phyloP scores from a whole-genome alignment of 208 protist genomes.

The Balamuthia mandrillaris region DNA sequence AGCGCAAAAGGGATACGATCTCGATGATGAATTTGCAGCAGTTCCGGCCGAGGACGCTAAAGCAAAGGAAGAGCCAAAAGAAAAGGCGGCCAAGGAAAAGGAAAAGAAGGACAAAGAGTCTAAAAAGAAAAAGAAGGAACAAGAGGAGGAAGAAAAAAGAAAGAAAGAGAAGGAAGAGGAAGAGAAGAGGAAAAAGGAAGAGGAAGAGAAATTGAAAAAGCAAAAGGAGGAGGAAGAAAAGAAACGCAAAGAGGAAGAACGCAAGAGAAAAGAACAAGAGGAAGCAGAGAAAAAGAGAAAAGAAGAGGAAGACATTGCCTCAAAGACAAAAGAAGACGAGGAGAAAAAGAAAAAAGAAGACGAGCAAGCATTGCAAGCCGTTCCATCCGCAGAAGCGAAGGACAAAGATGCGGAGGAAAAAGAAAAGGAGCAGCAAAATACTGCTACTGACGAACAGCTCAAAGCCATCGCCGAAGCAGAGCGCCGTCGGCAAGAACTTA shows the following conservation, averaged over 20 bases:
- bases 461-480: not conserved
- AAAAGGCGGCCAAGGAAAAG: too few relatives aligned
- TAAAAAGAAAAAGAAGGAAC: too few relatives aligned
- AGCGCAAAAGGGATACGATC: too few relatives aligned
- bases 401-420: not conserved
- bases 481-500: not conserved
- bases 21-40: too few relatives aligned
- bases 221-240: not conserved
- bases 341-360: not conserved
- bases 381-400: not conserved
- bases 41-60: too few relatives aligned
- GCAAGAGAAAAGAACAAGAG: not conserved
- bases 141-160: not conserved
- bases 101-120: too few relatives aligned
- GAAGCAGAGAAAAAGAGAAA: not conserved
- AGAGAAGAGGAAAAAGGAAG: not conserved
- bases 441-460: not conserved
- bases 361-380: not conserved
- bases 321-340: not conserved
- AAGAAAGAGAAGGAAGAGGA: slow-evolving; percentile 12
- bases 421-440: not conserved
- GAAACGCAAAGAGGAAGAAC: not conserved
- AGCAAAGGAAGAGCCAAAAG: too few relatives aligned
- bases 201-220: not conserved
- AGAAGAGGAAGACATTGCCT: not conserved